These are phyloP conservation scores for Cladosporium sp. DNA, from an alignment of 2,329 filamentous ascomycete species.

Conservation along the genomic window DNA sequence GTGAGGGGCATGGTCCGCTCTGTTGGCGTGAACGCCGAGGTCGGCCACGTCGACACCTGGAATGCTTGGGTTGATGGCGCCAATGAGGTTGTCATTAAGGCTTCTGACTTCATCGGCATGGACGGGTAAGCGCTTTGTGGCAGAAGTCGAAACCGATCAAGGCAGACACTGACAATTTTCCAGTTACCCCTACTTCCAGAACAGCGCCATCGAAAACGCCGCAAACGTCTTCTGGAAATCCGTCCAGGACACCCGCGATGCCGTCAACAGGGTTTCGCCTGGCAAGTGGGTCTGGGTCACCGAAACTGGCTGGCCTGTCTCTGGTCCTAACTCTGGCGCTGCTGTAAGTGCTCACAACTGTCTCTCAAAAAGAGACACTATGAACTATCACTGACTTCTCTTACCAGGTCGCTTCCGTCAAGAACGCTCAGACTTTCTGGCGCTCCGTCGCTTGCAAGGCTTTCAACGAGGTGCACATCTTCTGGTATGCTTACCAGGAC, in stretches of 20 bases:
- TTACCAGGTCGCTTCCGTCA: constrained; percentile 48
- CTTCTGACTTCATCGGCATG: constrained; percentile 65
- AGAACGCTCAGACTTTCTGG: constrained; percentile 66
- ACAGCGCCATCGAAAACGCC: constrained; percentile 58
- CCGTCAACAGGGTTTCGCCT: constrained; percentile 47
- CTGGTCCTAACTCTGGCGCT: constrained; percentile 56
- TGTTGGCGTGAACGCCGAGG: constrained; percentile 49
- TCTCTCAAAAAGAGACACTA: neutral
- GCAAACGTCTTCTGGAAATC: constrained; percentile 55
- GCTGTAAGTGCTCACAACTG: constrained; percentile 37
- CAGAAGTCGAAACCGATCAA: neutral
- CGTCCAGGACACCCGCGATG: constrained; percentile 41
- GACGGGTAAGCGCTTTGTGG: constrained; percentile 49
- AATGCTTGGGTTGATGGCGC: constrained; percentile 53
- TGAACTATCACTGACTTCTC: neutral
- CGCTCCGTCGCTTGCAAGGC: constrained; percentile 60
- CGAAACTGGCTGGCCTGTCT: constrained; percentile 61
- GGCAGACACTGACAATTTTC: neutral
- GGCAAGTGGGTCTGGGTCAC: constrained; percentile 37
- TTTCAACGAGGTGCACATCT: constrained; percentile 56
- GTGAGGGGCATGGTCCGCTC: constrained; percentile 56
- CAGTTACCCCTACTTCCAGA: constrained; percentile 66
- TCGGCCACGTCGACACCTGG: constrained; percentile 68
- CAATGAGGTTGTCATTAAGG: constrained; percentile 63
- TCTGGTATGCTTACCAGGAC: constrained; percentile 65